Base-by-base conservation (phyloP, 2,329 filamentous ascomycete genomes). In the Truncatella angustata region DNA sequence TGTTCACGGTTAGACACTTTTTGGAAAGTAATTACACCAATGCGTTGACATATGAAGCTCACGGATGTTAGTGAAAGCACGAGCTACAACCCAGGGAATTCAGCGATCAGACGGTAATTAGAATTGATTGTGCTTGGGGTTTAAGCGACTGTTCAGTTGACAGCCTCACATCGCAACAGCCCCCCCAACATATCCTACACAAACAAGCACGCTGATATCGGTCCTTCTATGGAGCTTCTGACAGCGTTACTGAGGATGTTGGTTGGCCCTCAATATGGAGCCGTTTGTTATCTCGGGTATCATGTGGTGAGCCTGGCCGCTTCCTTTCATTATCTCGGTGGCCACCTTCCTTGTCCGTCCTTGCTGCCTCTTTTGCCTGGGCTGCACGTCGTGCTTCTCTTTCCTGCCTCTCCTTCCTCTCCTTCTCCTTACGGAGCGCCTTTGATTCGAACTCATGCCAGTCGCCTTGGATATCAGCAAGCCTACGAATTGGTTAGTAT, bases 401-500 rank as follows among this genome's bases (percentile, higher is more conserved):
- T 24, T 82, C 79, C 55, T 76, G 78, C 50, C 83, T 82, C 67
- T 94, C 90, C 61, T 91, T 93, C 69, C 97, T 92, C 68, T 94
- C 90, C 61, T 91, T 93, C 69, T 97, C 92, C 60, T 94, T 94
- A 28, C 94, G 81, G 23, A 96, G 78, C 14, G 91, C 92, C 73
- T 99, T 99, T 51, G 91, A 96, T 73, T 99, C 94, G 63, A 97
- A 96, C 67, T 99, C 94, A 66, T 99, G 94, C 94, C 94, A 99
- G 63, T 99, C 94, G 20, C 94, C 94, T 61, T 94, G 84, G 26
- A 99, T 80, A 45, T 86, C 77, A 54, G 87, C 85, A 46, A 99
- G 80, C 63, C 88, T 46, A n/a, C 4, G 36, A 21, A 35, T 12
- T 44, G 5, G 28, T 46, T 46, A 46, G 43, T 34, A 28, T 16